phyloP scores from a whole-genome alignment of 2,329 filamentous ascomycete species.

The Beauveria varroae region DNA sequence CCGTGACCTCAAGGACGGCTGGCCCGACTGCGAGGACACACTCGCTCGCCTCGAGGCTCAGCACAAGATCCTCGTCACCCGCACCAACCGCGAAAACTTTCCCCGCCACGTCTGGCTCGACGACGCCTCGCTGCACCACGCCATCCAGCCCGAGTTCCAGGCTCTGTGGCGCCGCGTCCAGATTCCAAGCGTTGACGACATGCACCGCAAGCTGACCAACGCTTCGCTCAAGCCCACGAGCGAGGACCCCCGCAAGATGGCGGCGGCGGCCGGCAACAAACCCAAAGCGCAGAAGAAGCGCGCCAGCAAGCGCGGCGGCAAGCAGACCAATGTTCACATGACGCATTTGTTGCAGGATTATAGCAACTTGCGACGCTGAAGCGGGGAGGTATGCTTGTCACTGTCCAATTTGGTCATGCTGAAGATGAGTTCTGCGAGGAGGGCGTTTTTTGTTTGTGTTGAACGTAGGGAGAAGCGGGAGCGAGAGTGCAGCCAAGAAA shows the following conservation, averaged over 20 bases:
- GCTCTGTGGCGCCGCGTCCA: constrained; percentile 74
- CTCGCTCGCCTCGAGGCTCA: constrained; percentile 71
- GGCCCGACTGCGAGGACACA: constrained; percentile 74
- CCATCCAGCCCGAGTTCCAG: constrained; percentile 76
- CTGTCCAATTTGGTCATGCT: not conserved
- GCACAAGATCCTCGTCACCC: constrained; percentile 75
- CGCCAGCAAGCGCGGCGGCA: constrained; percentile 58
- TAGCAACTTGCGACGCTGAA: constrained; percentile 38
- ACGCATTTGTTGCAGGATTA: constrained; percentile 71
- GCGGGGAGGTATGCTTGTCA: too few relatives aligned
- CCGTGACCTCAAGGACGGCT: constrained; percentile 92
- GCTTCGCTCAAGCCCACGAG: constrained; percentile 80
- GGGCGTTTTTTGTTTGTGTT: too few relatives aligned
- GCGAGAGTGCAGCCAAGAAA: not conserved
- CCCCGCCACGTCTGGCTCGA: constrained; percentile 85
- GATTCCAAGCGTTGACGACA: constrained; percentile 67
- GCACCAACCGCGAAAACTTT: constrained; percentile 87
- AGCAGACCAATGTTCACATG: constrained; percentile 87
- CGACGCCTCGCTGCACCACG: constrained; percentile 67
- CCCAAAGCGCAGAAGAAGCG: constrained; percentile 69
- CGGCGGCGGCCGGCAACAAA: constrained; percentile 37
- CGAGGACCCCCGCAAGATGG: constrained; percentile 57
- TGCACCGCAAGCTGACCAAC: constrained; percentile 67
- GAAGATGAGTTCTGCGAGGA: too few relatives aligned
- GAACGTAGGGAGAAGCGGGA: not conserved